phyloP scores from a whole-genome alignment of 805 yeast genomes.

The Cyberlindnera americana region DNA sequence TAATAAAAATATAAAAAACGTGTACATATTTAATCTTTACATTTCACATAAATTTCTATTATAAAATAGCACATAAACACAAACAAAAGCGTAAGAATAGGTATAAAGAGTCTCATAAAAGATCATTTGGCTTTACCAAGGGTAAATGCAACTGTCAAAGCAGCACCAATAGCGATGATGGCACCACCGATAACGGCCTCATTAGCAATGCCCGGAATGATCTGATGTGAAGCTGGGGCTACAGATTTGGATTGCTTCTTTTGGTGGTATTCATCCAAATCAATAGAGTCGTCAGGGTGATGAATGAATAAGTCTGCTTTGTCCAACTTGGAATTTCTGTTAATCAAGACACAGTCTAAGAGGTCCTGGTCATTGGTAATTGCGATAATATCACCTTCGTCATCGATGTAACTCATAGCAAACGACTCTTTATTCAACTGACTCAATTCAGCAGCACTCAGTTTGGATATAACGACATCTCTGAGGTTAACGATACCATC shows the following conservation, averaged over 20 bases:
- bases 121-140: constrained; percentile 35
- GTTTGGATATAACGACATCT: constrained; percentile 34
- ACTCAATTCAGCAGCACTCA: constrained; percentile 34
- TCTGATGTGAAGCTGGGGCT: constrained; percentile 9
- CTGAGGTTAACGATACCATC: constrained; percentile 54
- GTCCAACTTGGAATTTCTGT: constrained; percentile 43
- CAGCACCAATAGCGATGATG: constrained; percentile 54
- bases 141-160: constrained; percentile 53
- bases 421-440: constrained; percentile 37
- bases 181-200: constrained; percentile 64
- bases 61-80: too few species aligned
- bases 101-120: neutral
- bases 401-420: constrained; percentile 77
- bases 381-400: constrained; percentile 78
- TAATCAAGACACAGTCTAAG: constrained; percentile 63
- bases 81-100: neutral
- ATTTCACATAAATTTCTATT: too few species aligned
- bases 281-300: constrained; percentile 50
- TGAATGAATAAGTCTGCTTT: constrained; percentile 75
- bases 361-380: constrained; percentile 74
- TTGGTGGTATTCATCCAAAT: constrained; percentile 24
- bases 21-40: constrained; percentile 1
- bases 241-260: constrained; percentile 14
- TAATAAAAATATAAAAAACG: neutral
- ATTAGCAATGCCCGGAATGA: constrained; percentile 55